phyloP scores from a whole-genome alignment of 257 asterid species.

The Nicotiana obtusifolia region DNA sequence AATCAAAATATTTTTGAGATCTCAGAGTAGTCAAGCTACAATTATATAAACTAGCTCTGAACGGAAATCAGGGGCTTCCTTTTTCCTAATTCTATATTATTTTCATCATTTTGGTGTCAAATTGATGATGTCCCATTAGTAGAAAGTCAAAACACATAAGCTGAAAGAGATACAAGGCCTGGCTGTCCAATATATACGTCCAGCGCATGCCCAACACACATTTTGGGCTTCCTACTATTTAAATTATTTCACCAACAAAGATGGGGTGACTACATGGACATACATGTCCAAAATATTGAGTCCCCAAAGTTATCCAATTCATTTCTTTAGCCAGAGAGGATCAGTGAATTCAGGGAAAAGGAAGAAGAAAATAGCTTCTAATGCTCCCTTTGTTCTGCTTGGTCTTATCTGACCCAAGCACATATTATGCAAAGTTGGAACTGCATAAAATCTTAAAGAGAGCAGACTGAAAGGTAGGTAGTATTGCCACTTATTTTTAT shows the following conservation, averaged over 20 bases:
- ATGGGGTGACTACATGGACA: neutral
- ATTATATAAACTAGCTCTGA: neutral
- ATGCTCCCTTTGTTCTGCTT: neutral
- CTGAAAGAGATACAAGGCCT: neutral
- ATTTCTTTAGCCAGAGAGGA: neutral
- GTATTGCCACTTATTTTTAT: neutral
- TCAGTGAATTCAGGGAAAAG: neutral
- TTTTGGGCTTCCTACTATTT: neutral
- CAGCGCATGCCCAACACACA: neutral
- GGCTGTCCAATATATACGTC: neutral
- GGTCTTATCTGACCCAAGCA: conserved; percentile 1
- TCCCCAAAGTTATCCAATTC: neutral
- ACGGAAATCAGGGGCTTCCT: neutral
- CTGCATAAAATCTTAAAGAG: neutral
- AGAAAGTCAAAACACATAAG: neutral
- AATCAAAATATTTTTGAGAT: conserved; percentile 11
- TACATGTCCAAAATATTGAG: neutral
- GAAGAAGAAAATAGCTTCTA: neutral
- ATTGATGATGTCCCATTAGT: neutral
- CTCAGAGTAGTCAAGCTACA: neutral
- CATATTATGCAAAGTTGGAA: neutral
- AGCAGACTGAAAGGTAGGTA: neutral
- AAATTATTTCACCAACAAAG: neutral
- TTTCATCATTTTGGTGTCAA: neutral
- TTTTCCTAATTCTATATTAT: neutral